Evolutionary conservation across 768 basidiomycete genomes (phyloP).

Genomic region (Termitomyces sp.): DNA sequence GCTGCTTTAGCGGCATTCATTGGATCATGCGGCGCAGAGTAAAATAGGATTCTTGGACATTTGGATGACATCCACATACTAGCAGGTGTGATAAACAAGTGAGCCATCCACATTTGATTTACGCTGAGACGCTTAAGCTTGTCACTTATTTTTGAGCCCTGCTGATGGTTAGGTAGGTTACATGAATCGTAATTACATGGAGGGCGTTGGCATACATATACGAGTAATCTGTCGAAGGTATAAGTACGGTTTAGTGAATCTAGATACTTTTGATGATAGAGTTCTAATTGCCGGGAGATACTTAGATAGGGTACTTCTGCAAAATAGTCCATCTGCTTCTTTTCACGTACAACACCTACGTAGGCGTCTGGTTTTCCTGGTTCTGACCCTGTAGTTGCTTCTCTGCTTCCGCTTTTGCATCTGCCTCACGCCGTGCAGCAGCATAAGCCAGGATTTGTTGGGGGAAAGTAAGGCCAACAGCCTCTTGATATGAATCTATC

Average conservation of each 20-base stretch:
- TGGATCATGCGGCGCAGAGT: too few species aligned
- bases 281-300: not conserved
- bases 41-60: too few species aligned
- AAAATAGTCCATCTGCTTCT: not conserved
- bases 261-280: not conserved
- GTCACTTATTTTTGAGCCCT: too few species aligned
- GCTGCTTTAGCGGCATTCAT: too few species aligned
- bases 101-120: too few species aligned
- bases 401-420: not conserved
- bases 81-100: too few species aligned
- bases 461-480: conserved; percentile 6
- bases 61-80: too few species aligned
- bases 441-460: conserved; percentile 13
- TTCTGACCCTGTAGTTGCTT: not conserved
- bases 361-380: not conserved
- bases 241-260: not conserved
- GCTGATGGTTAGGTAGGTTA: too few species aligned
- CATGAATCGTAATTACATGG: not conserved
- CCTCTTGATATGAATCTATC: conserved; percentile 1
- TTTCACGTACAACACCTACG: not conserved
- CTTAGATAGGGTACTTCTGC: not conserved
- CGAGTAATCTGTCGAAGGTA: not conserved
- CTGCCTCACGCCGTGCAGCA: conserved; percentile 13
- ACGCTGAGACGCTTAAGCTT: too few species aligned
- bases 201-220: not conserved